Base-by-base conservation (phyloP, 2,329 filamentous ascomycete genomes). In the Leptodontidium sp. region DNA sequence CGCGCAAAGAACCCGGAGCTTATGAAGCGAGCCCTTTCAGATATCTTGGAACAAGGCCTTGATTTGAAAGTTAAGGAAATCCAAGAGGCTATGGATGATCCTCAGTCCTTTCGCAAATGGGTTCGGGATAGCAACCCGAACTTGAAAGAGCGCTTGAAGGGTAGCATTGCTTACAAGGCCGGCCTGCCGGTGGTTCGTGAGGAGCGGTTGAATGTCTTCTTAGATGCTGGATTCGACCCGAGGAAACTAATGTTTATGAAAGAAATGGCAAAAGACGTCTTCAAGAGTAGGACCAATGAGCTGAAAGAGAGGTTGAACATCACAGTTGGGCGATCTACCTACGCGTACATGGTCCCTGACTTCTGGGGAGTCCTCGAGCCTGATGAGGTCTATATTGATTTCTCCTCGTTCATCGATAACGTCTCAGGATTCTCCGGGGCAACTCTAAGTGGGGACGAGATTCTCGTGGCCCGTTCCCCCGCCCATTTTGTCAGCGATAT, bases 401-500 rank as follows among this genome's bases (percentile, higher is more conserved):
- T 94, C 71, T 91, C 90, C 0, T 84, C 62, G 11, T 91, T 93
- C 69, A 73, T 79, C 0, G 84, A 88, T 66, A 82, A 87, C 1
- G 78, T 80, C 0, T 85, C 86, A 1, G 84, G 84, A 0, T 85
- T 87, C 45, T 84, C 81, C 0, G 87, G 86, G 50, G 85, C 84
- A 0, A 76, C 85, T 6, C 77, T 93, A 0, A 81, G 89, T 47
- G 83, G 84, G 0, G 81, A 84, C 17, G 86, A 93, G 15, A 80
- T 93, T 0, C 81, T 95, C 0, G 89, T 94, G 0, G 88, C 89
- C 0, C 85, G 92, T 24, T 87, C 89, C 1, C 92, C 92, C 0
- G 89, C 91, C 0, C 87, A 93, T 74, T 87, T 90, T 26, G 82
- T 84, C 0, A 92, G 89, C 35, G 92, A 96, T 70, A 88, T 95